Percentiles rank a stretch among this genome's conserved stretches.
Conservation (phyloP, 1,284 basidiomycete species). For the Microbotryum saponariae region DNA sequence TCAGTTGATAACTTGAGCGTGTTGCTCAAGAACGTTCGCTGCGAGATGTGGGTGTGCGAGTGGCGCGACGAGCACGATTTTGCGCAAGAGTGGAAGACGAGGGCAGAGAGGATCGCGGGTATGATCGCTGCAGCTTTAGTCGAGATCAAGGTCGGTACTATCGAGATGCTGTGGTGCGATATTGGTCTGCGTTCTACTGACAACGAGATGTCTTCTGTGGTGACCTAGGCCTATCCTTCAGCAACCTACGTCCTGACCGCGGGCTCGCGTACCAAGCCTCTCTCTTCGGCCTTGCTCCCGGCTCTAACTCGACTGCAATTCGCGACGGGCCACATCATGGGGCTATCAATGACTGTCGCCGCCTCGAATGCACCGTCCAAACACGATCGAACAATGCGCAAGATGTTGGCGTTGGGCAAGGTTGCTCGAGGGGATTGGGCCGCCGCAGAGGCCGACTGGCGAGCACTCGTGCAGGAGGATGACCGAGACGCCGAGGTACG, state of each 20-base stretch:
- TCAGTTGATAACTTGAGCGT: constrained; percentile 55
- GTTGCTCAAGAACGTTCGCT: constrained; percentile 1
- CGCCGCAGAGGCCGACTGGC: constrained; percentile 48
- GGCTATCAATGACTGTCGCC: constrained; percentile 53
- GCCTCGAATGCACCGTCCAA: constrained; percentile 45
- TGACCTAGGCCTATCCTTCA: constrained; percentile 37
- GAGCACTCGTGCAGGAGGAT: constrained; percentile 48
- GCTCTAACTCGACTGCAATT: constrained; percentile 64
- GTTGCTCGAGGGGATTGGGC: constrained; percentile 62
- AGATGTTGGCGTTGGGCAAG: constrained; percentile 57
- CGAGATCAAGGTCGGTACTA: constrained; percentile 57
- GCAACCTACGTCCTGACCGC: constrained; percentile 53
- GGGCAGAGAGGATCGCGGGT: constrained; percentile 57
- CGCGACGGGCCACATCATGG: constrained; percentile 56
- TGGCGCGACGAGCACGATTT: constrained; percentile 41
- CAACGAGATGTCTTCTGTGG: constrained; percentile 47
- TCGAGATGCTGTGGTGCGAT: neutral
- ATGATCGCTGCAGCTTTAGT: constrained; percentile 65
- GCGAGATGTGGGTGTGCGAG: constrained; percentile 10
- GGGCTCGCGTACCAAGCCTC: constrained; percentile 30
- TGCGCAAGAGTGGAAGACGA: constrained; percentile 60
- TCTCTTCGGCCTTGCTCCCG: constrained; percentile 54
- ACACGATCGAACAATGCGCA: constrained; percentile 48
- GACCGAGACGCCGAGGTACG: constrained; percentile 56
- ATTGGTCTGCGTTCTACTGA: neutral